These are phyloP conservation scores for Syzygium oleosum DNA, from an alignment of 345 rosid species.

Conservation along the genomic window DNA sequence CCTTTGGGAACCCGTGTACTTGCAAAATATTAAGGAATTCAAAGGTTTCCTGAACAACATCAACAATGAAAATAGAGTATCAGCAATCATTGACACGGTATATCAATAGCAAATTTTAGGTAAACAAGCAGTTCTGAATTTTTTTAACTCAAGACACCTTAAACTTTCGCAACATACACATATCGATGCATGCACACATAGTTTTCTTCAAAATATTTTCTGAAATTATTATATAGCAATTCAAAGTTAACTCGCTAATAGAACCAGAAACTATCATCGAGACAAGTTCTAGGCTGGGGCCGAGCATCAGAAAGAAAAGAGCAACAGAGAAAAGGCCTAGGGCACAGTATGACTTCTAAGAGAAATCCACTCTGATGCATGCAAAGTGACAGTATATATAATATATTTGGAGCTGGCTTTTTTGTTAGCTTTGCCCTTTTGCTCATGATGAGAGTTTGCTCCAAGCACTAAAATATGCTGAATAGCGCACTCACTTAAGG, in stretches of 20 bases:
- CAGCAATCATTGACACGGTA: background rate
- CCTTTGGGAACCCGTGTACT: slow-evolving; percentile 87
- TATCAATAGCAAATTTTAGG: background rate
- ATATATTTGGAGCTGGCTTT: background rate
- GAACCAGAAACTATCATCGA: background rate
- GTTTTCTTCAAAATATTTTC: background rate
- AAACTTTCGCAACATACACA: background rate
- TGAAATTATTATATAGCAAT: background rate
- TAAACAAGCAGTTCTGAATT: background rate
- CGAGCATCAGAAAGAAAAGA: background rate
- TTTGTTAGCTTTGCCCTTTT: background rate
- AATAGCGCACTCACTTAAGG: background rate
- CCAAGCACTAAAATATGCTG: background rate
- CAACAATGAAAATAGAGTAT: background rate
- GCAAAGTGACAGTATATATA: background rate
- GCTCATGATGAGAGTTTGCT: background rate
- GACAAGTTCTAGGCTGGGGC: background rate
- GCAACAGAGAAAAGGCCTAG: background rate
- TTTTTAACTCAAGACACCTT: background rate
- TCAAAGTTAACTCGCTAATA: background rate
- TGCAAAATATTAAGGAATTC: slow-evolving; percentile 94
- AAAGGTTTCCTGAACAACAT: slow-evolving; percentile 66
- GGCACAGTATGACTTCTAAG: background rate
- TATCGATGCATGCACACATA: background rate
- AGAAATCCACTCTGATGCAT: background rate